These are phyloP conservation scores for Cicer chorassanicum DNA, from an alignment of 306 rosid species.

Conservation along the genomic window DNA sequence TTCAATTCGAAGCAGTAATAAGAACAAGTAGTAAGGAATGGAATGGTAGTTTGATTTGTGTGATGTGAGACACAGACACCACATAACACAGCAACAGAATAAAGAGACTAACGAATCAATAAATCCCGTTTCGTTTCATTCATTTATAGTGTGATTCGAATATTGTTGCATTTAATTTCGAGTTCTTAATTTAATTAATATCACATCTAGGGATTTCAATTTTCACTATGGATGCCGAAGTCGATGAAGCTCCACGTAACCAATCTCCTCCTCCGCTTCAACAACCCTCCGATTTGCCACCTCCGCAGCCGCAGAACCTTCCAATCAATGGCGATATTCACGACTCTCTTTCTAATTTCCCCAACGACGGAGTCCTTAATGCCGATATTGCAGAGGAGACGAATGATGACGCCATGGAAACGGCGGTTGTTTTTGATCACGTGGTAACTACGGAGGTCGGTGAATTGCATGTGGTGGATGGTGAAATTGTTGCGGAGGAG, in stretches of 20 bases:
- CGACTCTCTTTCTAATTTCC: background rate
- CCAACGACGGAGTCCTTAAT: background rate
- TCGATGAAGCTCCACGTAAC: slow-evolving; percentile 53
- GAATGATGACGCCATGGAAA: background rate
- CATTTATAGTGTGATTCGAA: too few relatives aligned
- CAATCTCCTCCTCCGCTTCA: slow-evolving; percentile 34
- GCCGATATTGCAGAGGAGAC: background rate
- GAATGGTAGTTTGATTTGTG: too few relatives aligned
- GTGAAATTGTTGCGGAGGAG: slow-evolving; percentile 21
- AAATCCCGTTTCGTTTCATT: too few relatives aligned
- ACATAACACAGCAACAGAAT: too few relatives aligned
- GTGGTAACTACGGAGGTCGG: background rate
- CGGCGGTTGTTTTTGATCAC: background rate
- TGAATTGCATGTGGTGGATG: slow-evolving; percentile 31
- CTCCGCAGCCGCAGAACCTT: slow-evolving; percentile 2
- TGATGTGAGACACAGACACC: too few relatives aligned
- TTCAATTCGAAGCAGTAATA: too few relatives aligned
- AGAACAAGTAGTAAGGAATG: too few relatives aligned
- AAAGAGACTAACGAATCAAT: too few relatives aligned
- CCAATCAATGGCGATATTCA: slow-evolving; percentile 28
- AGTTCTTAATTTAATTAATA: too few relatives aligned
- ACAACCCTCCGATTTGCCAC: slow-evolving; percentile 36
- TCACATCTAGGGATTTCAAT: slow-evolving; percentile 31
- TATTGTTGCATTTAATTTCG: too few relatives aligned
- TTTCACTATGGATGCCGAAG: slow-evolving; percentile 61